These are phyloP conservation scores for Hymenoscyphus fructigenus DNA, from an alignment of 2,329 filamentous ascomycete species.

Conservation along the genomic window DNA sequence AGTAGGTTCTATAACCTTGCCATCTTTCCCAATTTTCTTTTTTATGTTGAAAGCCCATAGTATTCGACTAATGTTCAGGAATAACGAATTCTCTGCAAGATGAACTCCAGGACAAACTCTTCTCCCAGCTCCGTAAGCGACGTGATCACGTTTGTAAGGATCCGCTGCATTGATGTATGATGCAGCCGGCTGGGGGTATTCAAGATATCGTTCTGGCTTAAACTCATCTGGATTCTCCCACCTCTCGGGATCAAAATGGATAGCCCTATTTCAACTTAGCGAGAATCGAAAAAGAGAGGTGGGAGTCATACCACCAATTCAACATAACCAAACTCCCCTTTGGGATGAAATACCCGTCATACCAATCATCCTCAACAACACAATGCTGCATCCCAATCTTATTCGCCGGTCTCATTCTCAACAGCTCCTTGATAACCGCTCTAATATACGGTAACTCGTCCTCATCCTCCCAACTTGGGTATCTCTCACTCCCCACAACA, in stretches of 20 bases:
- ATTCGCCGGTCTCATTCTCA: conserved; percentile 43
- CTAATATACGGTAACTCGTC: conserved; percentile 42
- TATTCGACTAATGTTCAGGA: conserved; percentile 32
- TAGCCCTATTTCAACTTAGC: conserved; percentile 35
- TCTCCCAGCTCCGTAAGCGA: conserved; percentile 36
- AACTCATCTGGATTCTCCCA: conserved; percentile 46
- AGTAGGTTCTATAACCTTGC: conserved; percentile 17
- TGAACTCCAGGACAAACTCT: conserved; percentile 38
- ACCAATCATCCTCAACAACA: conserved; percentile 35
- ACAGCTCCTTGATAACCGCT: conserved; percentile 43
- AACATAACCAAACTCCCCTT: conserved; percentile 40
- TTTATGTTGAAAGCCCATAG: conserved; percentile 38
- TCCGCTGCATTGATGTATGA: conserved; percentile 29
- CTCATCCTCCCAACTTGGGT: conserved; percentile 40
- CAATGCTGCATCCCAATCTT: conserved; percentile 34
- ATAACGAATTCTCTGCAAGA: conserved; percentile 37
- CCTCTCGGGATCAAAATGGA: conserved; percentile 36
- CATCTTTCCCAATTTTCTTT: conserved; percentile 17
- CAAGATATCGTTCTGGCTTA: conserved; percentile 41
- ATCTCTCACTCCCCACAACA: conserved; percentile 39
- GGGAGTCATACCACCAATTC: conserved; percentile 37
- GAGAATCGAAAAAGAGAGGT: not conserved
- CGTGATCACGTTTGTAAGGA: conserved; percentile 33
- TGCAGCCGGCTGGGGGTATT: conserved; percentile 14
- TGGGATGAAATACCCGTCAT: conserved; percentile 41